Base-by-base conservation (phyloP, 2,329 filamentous ascomycete genomes). In the Coniochaeta sp. region DNA sequence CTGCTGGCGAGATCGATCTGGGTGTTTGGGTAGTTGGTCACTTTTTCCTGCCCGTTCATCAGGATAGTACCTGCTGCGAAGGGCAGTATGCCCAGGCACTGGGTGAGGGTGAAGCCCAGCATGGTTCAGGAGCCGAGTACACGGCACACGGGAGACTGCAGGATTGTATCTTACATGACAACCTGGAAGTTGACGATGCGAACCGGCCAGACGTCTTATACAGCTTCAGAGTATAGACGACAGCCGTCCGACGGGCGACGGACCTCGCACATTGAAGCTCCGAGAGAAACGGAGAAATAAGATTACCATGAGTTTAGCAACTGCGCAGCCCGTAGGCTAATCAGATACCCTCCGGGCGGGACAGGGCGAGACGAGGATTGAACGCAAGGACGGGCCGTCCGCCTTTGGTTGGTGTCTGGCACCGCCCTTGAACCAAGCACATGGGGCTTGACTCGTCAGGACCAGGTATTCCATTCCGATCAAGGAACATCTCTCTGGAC, bases 1-100 rank as follows among this genome's bases (percentile, higher is more conserved):
- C 72, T 72, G 17, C 63, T 62, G 10, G 68, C 65, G 2, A 65
- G 61, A 52, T 77, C 67, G 56, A 79, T 68, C 32, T 68, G 67
- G 10, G 77, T 79, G 61, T 77, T 67, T 1, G 72, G 71, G 57
- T 75, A 80, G 62, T 77, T 63, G 0, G 74, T 77, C 28, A 68
- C 66, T 26, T 74, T 72, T 10, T 74, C 69, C 64, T 79, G 77
- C 30, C 74, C 74, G 59, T 77, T 77, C 54, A 77, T 72, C 6
- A 76, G 68, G 59, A 77, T 76, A 2, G 71, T 74, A 5, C 67
- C 66, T 8, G 65, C 64, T 10, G 59, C 65, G 14, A 50, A 59
- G 9, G 65, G 67, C 36, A 68, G 32, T 12, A 69, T 44, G 14
- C 56, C 55, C 16, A 71, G 64, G 6, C 63, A 47, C 54, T 65